Base-by-base conservation (phyloP, 78 protist genomes). In the Isochrysis galbana region DNA sequence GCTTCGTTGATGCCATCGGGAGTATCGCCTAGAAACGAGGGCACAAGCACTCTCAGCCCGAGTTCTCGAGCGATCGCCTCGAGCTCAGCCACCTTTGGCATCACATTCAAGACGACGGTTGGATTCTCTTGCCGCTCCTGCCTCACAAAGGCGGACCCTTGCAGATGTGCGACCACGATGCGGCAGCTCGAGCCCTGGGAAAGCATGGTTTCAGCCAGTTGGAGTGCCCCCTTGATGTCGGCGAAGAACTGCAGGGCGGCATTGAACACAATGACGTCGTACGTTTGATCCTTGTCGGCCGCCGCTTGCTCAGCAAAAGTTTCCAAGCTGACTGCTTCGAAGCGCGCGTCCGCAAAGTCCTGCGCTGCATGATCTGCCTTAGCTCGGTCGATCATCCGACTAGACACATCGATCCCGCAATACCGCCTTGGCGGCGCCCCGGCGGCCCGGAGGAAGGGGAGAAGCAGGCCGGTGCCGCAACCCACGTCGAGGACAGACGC, bases 161-260 rank as follows among this genome's bases (percentile, higher is more conserved):
- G 11, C n/a, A 70, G 10, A 41, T 70, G 80, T 22, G 80, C 36
- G 17, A 70, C 22, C 2, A 70, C 80, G 39, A 70, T 14, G 17
- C 80, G 34, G 1, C 45, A 29, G 22, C 5, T 3, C n/a, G 80
- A 17, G 39, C 19, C 1, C 39, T 3, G 5, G 17, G 39, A 17
- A 23, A 70, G 80, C 41, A 70, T 19, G 19, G 44, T n/a, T 41
- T 36, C 34, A 17, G 80, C 80, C 41, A 10, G 80, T 3, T 5
- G n/a, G 19, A 70, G 80, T 17, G 41, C 17, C 14, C 32, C 80
- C 41, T 2, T 21, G 10, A n/a, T 19, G 80, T 70, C 41, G 36
- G 80, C 80, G 41, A 70, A 70, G 80, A 70, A 70, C 80, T 70
- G 80, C 41, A 70, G 80, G 19, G 80, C 34, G 80, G 44, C 80